Percentiles rank a stretch among this genome's conserved stretches.
phyloP scores from a whole-genome alignment of 179 eudicot species.

The Sideroxylon spinosum region DNA sequence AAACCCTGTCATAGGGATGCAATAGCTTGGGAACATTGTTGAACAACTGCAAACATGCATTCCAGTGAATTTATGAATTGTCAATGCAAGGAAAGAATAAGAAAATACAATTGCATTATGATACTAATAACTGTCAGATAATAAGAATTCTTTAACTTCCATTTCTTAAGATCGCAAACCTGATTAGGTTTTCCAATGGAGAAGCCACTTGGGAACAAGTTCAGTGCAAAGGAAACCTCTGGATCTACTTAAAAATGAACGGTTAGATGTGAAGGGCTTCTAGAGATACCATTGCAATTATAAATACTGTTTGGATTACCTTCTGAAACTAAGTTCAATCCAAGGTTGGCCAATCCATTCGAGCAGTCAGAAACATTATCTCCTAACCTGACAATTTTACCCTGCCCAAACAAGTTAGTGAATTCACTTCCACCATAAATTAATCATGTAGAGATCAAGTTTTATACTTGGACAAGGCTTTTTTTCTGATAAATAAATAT shows the following conservation, averaged over 20 bases:
- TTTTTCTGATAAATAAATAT: too few species aligned
- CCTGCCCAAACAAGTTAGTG: conserved; percentile 7
- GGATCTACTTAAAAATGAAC: conserved; percentile 2
- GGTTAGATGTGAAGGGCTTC: neutral
- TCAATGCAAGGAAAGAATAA: neutral
- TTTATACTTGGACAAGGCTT: neutral
- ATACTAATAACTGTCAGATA: neutral
- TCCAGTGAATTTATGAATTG: conserved; percentile 4
- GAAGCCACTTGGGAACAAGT: conserved; percentile 18
- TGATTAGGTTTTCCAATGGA: conserved; percentile 16
- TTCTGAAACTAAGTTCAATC: conserved; percentile 10
- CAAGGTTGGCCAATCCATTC: conserved; percentile 1
- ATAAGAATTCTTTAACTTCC: neutral
- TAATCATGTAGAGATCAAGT: neutral
- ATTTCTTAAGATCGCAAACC: conserved; percentile 12
- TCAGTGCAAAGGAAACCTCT: conserved; percentile 19
- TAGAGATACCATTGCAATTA: neutral
- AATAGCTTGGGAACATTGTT: neutral
- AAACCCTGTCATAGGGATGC: conserved; percentile 19
- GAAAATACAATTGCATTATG: neutral
- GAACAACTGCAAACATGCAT: conserved; percentile 11
- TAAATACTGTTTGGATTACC: neutral
- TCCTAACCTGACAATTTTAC: neutral
- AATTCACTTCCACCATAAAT: conserved; percentile 1
- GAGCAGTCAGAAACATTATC: conserved; percentile 8